phyloP scores from a whole-genome alignment of 176 grass and related monocot species.

The Triticum monococcum region DNA sequence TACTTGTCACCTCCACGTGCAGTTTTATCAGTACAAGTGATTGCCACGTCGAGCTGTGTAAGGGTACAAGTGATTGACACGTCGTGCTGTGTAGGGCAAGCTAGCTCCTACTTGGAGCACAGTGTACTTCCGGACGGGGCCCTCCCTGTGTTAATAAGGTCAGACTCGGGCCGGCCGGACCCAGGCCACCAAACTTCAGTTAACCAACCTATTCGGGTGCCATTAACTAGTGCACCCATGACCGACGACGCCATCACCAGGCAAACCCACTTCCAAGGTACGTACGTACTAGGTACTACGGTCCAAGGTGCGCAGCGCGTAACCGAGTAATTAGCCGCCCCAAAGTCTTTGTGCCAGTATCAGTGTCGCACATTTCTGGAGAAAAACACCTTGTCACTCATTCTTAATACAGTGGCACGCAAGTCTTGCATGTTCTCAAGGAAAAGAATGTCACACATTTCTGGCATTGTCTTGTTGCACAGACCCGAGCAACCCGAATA shows the following conservation, averaged over 20 bases:
- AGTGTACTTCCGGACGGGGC: neutral
- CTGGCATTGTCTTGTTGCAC: neutral
- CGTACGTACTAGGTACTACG: too few relatives aligned
- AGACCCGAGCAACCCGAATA: neutral
- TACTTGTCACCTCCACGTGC: neutral
- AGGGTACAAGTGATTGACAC: neutral
- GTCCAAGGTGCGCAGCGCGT: neutral
- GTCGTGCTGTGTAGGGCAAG: neutral
- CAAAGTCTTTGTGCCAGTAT: neutral
- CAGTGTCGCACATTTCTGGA: neutral
- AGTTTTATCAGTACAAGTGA: neutral
- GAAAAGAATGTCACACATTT: too few relatives aligned
- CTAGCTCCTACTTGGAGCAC: neutral
- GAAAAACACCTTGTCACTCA: too few relatives aligned
- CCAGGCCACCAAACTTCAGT: neutral
- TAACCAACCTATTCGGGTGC: constrained; percentile 55
- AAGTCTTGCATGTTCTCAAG: too few relatives aligned
- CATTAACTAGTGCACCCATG: constrained; percentile 34
- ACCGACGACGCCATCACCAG: neutral
- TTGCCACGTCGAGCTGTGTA: neutral
- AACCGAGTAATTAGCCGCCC: neutral
- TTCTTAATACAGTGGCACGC: too few relatives aligned
- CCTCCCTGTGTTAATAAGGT: neutral
- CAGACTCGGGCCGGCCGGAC: neutral
- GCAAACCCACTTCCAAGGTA: too few relatives aligned